These are phyloP conservation scores for Moricandia moricandioides DNA, from an alignment of 345 rosid species.

Conservation along the genomic window DNA sequence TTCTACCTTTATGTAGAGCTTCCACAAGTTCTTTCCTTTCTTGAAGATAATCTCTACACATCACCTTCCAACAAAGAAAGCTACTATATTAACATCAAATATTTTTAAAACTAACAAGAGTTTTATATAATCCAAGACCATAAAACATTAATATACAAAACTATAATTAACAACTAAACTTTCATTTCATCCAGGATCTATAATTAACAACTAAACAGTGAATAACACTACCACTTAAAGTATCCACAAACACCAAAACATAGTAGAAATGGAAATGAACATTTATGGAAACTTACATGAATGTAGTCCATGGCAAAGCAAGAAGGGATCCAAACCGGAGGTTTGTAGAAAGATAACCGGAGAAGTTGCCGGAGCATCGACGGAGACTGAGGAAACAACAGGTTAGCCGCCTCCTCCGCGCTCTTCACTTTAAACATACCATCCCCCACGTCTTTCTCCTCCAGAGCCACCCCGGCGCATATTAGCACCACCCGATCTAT, in stretches of 20 bases:
- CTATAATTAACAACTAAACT: not conserved
- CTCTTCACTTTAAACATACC: slow-evolving; percentile 64
- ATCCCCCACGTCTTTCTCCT: slow-evolving; percentile 71
- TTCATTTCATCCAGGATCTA: not conserved
- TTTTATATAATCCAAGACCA: not conserved
- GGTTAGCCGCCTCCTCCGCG: slow-evolving; percentile 51
- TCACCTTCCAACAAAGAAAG: slow-evolving; percentile 51
- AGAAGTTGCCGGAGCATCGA: slow-evolving; percentile 52
- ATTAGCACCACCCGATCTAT: slow-evolving; percentile 60
- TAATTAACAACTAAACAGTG: not conserved
- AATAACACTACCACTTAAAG: not conserved
- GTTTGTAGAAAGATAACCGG: slow-evolving; percentile 56
- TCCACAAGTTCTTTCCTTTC: slow-evolving; percentile 75
- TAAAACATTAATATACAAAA: not conserved
- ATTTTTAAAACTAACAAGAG: not conserved
- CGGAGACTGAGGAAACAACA: slow-evolving; percentile 68
- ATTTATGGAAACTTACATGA: slow-evolving; percentile 31
- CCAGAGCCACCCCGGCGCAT: slow-evolving; percentile 81
- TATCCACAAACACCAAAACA: not conserved
- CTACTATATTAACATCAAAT: not conserved
- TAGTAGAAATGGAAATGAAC: not conserved
- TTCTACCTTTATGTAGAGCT: slow-evolving; percentile 68
- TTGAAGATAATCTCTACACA: slow-evolving; percentile 66
- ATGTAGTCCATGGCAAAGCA: slow-evolving; percentile 77
- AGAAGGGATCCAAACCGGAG: slow-evolving; percentile 61